Evolutionary conservation across 768 basidiomycete species (phyloP), one percentile per base, ranked within the genome.

Genomic region (Cubamyces lactineus): DNA sequence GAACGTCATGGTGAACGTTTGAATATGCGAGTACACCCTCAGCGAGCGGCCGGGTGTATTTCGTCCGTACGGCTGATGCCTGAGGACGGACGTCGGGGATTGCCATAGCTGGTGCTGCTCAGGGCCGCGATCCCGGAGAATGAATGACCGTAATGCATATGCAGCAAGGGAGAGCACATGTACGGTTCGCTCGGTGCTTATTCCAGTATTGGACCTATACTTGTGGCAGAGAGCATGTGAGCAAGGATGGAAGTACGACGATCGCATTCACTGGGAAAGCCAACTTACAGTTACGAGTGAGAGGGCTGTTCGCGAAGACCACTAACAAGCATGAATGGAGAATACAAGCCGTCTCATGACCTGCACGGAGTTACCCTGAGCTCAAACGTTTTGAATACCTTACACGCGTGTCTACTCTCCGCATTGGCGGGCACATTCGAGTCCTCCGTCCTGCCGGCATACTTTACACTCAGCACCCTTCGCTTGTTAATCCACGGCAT

Each of bases 141-240:
- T 34, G 34, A 9, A 28, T 11, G 11, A 34, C 6, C n/a, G n/a
- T 11, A 34, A 6, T 34, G 5, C 34, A 34, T 34, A 34, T 34
- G 34, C 34, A 34, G 34, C 9, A 34, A 9, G 34, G 11, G 34
- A 34, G n/a, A 42, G 48, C 38, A 49, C 46, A 57, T 47, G 56
- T 49, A 30, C n/a, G 26, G 23, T 17, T 38, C 34, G 9, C 47
- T 8, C 24, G n/a, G 24, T 50, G 12, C 38, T 47, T 8, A 16
- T 15, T 40, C 21, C 49, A 2, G 49, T 17, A 43, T 21, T 12
- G 39, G 43, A 39, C 41, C 49, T 51, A 28, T 12, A 51, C 2
- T 9, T 52, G 41, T 51, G 15, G 41, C 28, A 16, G 40, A 21
- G n/a, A 40, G 48, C 57, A 59, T 59, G 57, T 59, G 57, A 59